Evolutionary conservation across 768 basidiomycete species (phyloP).

Genomic region (Scleroderma citrinum): DNA sequence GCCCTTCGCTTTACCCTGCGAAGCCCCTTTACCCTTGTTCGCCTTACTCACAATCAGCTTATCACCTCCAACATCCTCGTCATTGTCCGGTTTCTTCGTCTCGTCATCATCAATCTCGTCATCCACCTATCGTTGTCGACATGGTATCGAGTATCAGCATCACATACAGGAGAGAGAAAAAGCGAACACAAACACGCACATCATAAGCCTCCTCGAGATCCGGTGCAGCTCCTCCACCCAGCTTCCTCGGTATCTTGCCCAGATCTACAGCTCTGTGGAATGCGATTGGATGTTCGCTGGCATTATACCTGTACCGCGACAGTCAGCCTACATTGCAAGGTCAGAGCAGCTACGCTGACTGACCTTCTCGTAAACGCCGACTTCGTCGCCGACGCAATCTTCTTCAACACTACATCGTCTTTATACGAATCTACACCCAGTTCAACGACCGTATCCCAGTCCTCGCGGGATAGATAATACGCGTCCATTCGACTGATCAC

Average conservation of each 20-base stretch:
- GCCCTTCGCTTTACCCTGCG: not conserved
- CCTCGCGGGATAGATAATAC: constrained; percentile 89
- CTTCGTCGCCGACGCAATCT: constrained; percentile 79
- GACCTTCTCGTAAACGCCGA: constrained; percentile 80
- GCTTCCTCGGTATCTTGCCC: constrained; percentile 75
- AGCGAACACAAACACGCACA: constrained; percentile 35
- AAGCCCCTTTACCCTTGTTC: constrained; percentile 16
- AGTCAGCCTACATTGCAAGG: not conserved
- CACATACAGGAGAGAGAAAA: not conserved
- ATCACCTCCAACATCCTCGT: constrained; percentile 49
- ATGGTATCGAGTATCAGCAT: constrained; percentile 4
- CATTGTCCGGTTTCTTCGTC: constrained; percentile 24
- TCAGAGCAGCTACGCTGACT: constrained; percentile 18
- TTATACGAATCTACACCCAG: constrained; percentile 80
- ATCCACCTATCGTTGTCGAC: constrained; percentile 33
- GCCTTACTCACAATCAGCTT: constrained; percentile 51
- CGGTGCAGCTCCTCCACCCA: constrained; percentile 67
- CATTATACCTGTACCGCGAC: constrained; percentile 70
- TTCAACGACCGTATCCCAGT: constrained; percentile 96
- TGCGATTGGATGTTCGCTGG: constrained; percentile 84
- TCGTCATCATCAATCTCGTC: constrained; percentile 45
- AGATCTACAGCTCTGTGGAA: constrained; percentile 87
- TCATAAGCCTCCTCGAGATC: constrained; percentile 92
- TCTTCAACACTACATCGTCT: constrained; percentile 74
- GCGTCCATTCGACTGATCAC: constrained; percentile 90